A percentile compares a stretch with the other conserved stretches of the same genome.
Evolutionary conservation across 192 early-diverging fungal genomes (phyloP).

Genomic region (Coemansia sp.): DNA sequence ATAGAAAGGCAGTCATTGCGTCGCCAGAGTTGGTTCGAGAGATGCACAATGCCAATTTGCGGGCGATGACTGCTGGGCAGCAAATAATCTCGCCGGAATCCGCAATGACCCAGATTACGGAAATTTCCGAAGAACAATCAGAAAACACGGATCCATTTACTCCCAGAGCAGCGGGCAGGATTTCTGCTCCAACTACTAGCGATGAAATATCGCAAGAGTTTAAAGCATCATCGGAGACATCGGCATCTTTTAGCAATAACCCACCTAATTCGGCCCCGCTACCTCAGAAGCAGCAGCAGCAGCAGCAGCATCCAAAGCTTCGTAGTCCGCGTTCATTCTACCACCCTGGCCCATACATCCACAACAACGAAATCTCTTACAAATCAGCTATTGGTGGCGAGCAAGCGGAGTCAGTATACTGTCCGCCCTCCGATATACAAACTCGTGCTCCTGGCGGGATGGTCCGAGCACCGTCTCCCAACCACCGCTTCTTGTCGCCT

Average conservation of each 20-base stretch:
- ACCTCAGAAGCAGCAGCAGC: not conserved
- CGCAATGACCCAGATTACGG: too few relatives aligned
- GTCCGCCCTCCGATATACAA: not conserved
- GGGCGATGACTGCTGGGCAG: not conserved
- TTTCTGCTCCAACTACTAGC: not conserved
- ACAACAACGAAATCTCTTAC: constrained; percentile 5
- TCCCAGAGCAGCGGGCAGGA: constrained; percentile 1
- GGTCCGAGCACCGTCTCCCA: not conserved
- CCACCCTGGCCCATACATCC: constrained; percentile 11
- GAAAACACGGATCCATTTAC: too few relatives aligned
- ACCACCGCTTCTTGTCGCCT: constrained; percentile 21
- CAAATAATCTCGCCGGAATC: too few relatives aligned
- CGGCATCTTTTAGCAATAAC: too few relatives aligned
- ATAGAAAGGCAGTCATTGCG: constrained; percentile 19
- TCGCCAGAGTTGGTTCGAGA: constrained; percentile 29
- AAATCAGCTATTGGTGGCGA: not conserved
- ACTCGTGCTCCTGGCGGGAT: not conserved
- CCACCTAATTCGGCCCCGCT: too few relatives aligned
- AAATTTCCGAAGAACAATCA: too few relatives aligned
- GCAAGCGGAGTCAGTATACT: not conserved
- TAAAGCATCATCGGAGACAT: not conserved
- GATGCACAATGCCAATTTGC: constrained; percentile 10
- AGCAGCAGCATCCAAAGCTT: constrained; percentile 4
- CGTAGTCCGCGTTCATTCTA: constrained; percentile 20
- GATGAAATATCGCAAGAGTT: not conserved